Evolutionary conservation across 2,329 filamentous ascomycete genomes (phyloP), one percentile per base, ranked within the genome.

Genomic region (Phyllosticta capitalensis): DNA sequence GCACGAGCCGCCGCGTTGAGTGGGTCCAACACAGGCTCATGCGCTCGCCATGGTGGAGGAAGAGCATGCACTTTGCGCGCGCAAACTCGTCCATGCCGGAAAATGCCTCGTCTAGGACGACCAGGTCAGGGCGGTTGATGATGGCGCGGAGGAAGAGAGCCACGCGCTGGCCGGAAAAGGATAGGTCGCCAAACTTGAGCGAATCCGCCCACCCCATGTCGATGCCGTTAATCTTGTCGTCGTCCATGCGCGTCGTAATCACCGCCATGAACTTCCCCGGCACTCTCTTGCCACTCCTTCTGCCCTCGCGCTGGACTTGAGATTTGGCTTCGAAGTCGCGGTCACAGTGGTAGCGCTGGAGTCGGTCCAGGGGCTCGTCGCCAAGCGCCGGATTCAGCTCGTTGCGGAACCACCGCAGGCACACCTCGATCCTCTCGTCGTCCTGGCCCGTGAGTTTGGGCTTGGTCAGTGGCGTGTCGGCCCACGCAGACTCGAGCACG

Each of bases 401-500:
- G 0, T 79, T 71, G 63, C 86, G 83, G 70, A 97, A 99, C 84
- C 87, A 92, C 17, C 76, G 75, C 30, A 99, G 79, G 20, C 83
- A 83, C 0, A 85, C 83, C 54, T 89, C 84, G 0, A 96, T 83
- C 55, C 83, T 81, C 1, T 74, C 74, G 24, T 76, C 77, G 0
- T 84, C 82, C 9, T 81, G 74, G 0, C 75, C 69, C 45, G 83
- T 79, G 0, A 97, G 75, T 51, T 76, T 81, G 0, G 94, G 87
- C 62, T 80, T 84, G 1, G 85, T 81, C 17, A 88, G 79, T 65
- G 95, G 95, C 0, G 94, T 96, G 61, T 95, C 89, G 1, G 91
- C 87, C 87, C 90, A 97, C 0, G 92, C 91, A 55, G 87, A 92
- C 69, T 94, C 90, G 0, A 99, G 71, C 0, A 90, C 82, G 55